phyloP scores from a whole-genome alignment of 2,329 filamentous ascomycete species.

The Pleomassaria siparia region DNA sequence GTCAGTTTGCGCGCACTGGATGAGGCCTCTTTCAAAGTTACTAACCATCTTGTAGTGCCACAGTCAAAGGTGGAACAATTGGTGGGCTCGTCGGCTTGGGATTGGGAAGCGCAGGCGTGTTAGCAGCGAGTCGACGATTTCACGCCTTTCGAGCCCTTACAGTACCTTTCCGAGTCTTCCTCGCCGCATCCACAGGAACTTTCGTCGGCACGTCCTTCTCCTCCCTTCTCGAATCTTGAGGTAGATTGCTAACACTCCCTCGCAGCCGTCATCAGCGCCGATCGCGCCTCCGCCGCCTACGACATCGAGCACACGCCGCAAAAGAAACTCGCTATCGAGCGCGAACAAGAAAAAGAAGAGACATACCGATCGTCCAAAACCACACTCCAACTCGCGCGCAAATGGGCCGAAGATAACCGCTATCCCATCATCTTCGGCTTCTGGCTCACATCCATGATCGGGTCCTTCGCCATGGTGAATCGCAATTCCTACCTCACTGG shows the following conservation, averaged over 20 bases:
- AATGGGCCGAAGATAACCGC: constrained; percentile 77
- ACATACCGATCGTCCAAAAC: constrained; percentile 58
- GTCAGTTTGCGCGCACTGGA: constrained; percentile 42
- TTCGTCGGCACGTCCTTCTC: constrained; percentile 63
- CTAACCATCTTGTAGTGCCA: constrained; percentile 53
- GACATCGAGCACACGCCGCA: constrained; percentile 68
- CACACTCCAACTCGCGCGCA: constrained; percentile 61
- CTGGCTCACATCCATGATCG: constrained; percentile 79
- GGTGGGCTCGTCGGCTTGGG: constrained; percentile 71
- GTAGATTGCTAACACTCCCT: constrained; percentile 14
- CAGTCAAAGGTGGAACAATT: constrained; percentile 75
- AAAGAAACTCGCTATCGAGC: constrained; percentile 32
- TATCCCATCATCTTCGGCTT: constrained; percentile 82
- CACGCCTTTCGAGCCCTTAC: constrained; percentile 79
- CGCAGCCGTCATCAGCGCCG: constrained; percentile 75
- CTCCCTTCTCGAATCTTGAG: not conserved
- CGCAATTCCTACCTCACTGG: constrained; percentile 74
- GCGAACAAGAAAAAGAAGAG: constrained; percentile 36
- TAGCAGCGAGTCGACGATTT: constrained; percentile 70
- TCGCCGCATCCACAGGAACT: constrained; percentile 78
- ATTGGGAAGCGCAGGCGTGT: constrained; percentile 67
- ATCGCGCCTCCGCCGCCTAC: constrained; percentile 70
- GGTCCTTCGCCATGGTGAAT: constrained; percentile 73
- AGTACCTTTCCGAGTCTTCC: constrained; percentile 86
- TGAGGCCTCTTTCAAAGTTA: not conserved